Conservation (phyloP, 164 flowering plant species). For the Akebia trifoliata region DNA sequence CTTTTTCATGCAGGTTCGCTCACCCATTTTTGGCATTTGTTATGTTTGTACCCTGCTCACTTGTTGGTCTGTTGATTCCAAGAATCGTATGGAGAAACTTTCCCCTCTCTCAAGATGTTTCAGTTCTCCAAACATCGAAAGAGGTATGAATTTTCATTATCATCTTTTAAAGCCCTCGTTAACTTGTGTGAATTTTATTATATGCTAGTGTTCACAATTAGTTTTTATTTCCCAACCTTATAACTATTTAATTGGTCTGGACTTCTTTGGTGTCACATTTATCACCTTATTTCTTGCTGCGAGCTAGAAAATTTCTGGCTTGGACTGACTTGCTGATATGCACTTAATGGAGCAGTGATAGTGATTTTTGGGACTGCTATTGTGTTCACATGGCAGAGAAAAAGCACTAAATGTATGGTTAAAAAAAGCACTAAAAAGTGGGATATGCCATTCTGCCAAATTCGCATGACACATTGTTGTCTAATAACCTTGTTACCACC, state of each 20-base stretch:
- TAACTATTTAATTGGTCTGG: neutral
- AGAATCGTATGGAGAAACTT: conserved; percentile 42
- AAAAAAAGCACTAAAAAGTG: too few species aligned
- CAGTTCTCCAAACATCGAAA: conserved; percentile 34
- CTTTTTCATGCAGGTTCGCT: conserved; percentile 64
- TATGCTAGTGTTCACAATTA: neutral
- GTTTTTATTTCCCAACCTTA: neutral
- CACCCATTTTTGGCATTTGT: conserved; percentile 79
- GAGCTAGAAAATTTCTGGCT: too few species aligned
- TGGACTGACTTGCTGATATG: too few species aligned
- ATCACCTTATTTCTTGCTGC: neutral
- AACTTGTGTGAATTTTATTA: neutral
- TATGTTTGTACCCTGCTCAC: conserved; percentile 82
- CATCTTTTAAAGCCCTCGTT: neutral
- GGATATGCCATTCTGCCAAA: too few species aligned
- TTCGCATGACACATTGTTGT: too few species aligned
- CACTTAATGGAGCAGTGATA: too few species aligned
- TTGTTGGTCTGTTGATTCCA: conserved; percentile 77
- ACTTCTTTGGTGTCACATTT: neutral
- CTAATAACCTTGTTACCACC: too few species aligned
- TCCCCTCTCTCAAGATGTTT: conserved; percentile 51
- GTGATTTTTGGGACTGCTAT: too few species aligned
- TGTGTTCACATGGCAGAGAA: too few species aligned
- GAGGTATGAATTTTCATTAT: conserved; percentile 41
- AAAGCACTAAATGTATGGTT: too few species aligned